A percentile compares a stretch with the other conserved stretches of the same genome.
phyloP scores from a whole-genome alignment of 2,329 filamentous ascomycete species.

The Camptophora hylomeconis region DNA sequence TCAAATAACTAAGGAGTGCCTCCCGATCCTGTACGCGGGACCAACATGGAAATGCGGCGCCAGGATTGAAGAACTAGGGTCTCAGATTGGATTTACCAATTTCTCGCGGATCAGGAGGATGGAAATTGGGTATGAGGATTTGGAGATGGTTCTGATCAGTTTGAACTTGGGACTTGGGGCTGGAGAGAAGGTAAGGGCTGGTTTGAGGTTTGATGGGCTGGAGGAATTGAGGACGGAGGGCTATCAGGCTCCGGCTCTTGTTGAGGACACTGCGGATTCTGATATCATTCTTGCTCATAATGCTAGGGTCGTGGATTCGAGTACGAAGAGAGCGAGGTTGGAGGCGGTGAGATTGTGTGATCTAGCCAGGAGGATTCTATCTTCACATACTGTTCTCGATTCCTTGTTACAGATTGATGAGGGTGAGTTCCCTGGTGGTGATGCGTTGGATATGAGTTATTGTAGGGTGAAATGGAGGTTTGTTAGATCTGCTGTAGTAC shows the following conservation, averaged over 20 bases:
- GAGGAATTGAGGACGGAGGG: slow-evolving; percentile 3
- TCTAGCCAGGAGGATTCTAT: slow-evolving; percentile 1
- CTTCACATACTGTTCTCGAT: slow-evolving; percentile 1
- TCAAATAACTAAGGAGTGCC: slow-evolving; percentile 2
- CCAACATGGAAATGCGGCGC: slow-evolving; percentile 1
- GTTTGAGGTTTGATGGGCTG: slow-evolving; percentile 3
- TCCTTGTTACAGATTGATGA: slow-evolving; percentile 1
- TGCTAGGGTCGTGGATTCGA: too few species aligned
- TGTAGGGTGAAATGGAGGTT: slow-evolving; percentile 3
- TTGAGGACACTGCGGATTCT: slow-evolving; percentile 1
- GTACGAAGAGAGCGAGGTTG: slow-evolving; percentile 1
- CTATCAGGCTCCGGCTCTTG: slow-evolving; percentile 3
- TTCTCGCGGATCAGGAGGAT: slow-evolving; percentile 4
- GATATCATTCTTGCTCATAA: too few species aligned
- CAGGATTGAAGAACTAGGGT: slow-evolving; percentile 1
- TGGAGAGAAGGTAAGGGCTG: background rate
- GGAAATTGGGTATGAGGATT: slow-evolving; percentile 1
- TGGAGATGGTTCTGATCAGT: background rate
- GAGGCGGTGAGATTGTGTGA: slow-evolving; percentile 3
- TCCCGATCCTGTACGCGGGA: slow-evolving; percentile 3
- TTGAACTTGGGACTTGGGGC: background rate
- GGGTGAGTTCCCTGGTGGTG: slow-evolving; percentile 1
- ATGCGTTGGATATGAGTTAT: slow-evolving; percentile 1
- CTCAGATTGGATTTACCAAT: slow-evolving; percentile 3
- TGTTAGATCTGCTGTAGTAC: slow-evolving; percentile 1